Conservation (phyloP, 208 protist genomes). For the Trypanosoma boissoni region DNA sequence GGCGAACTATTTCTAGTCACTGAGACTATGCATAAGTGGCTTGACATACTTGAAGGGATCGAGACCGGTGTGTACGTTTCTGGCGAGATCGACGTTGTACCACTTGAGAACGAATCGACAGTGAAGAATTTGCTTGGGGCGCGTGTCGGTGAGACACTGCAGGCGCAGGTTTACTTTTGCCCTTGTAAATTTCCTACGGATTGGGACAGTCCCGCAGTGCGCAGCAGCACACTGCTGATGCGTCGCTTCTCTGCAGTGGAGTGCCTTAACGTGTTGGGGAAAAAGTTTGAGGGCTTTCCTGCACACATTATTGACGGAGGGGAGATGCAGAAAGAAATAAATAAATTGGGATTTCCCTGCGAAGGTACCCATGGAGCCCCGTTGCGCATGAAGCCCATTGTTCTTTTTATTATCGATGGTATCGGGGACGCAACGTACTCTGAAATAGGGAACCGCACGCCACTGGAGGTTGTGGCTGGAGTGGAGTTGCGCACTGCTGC, state of each 20-base stretch:
- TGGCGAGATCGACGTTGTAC: conserved; percentile 23
- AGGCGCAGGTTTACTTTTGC: conserved; percentile 50
- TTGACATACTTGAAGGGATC: conserved; percentile 58
- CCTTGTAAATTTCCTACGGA: conserved; percentile 37
- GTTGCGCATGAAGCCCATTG: conserved; percentile 41
- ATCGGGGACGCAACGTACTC: conserved; percentile 62
- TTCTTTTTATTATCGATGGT: conserved; percentile 78
- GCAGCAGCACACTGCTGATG: conserved; percentile 30
- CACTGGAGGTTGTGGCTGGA: conserved; percentile 67
- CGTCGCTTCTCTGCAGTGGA: conserved; percentile 33
- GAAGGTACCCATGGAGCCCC: conserved; percentile 14
- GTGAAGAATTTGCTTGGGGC: conserved; percentile 23
- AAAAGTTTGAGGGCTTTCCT: conserved; percentile 38
- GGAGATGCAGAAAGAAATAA: conserved; percentile 1
- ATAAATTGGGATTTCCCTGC: neutral
- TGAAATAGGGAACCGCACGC: conserved; percentile 52
- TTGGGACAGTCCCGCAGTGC: conserved; percentile 30
- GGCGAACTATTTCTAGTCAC: conserved; percentile 64
- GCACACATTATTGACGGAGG: conserved; percentile 27
- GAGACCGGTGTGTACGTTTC: conserved; percentile 29
- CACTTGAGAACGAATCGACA: conserved; percentile 20
- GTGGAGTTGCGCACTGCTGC: conserved; percentile 18
- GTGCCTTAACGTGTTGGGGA: conserved; percentile 36
- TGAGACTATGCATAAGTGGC: conserved; percentile 47
- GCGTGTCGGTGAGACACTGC: conserved; percentile 9